These are phyloP conservation scores for Candida sp. DNA, from an alignment of 1,139 yeast genomes.

Conservation along the genomic window DNA sequence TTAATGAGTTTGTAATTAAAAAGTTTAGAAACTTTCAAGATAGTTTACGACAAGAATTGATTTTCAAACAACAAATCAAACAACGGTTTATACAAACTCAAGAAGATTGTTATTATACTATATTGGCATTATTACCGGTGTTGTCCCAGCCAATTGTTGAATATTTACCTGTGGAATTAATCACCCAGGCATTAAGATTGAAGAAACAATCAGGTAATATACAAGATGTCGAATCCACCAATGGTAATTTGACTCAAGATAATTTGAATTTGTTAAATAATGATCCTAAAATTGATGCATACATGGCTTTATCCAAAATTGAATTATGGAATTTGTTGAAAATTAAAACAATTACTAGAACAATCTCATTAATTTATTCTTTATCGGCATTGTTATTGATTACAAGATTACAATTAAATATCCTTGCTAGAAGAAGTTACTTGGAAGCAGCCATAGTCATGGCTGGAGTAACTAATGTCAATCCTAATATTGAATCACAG, in stretches of 20 bases:
- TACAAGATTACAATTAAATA: constrained; percentile 82
- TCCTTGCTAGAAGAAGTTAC: constrained; percentile 83
- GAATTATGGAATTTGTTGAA: constrained; percentile 88
- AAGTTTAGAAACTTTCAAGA: constrained; percentile 67
- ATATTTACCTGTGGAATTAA: constrained; percentile 66
- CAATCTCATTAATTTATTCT: constrained; percentile 69
- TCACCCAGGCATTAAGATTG: constrained; percentile 67
- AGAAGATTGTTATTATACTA: constrained; percentile 83
- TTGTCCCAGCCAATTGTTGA: constrained; percentile 63
- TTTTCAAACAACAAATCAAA: constrained; percentile 74
- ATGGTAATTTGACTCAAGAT: constrained; percentile 33
- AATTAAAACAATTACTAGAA: constrained; percentile 68
- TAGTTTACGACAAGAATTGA: constrained; percentile 67
- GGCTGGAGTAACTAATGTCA: constrained; percentile 40
- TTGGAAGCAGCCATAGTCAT: constrained; percentile 72
- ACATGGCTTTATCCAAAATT: constrained; percentile 52
- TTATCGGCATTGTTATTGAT: constrained; percentile 68
- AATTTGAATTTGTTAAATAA: constrained; percentile 34
- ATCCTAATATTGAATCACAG: constrained; percentile 16
- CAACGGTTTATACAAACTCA: constrained; percentile 87
- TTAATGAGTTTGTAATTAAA: constrained; percentile 55
- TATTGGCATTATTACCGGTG: constrained; percentile 80
- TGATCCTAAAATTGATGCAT: constrained; percentile 24
- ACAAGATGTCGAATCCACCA: constrained; percentile 8
- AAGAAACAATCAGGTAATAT: constrained; percentile 23